phyloP scores from a whole-genome alignment of 495 filamentous ascomycete species.

The Daldinia caldariorum region DNA sequence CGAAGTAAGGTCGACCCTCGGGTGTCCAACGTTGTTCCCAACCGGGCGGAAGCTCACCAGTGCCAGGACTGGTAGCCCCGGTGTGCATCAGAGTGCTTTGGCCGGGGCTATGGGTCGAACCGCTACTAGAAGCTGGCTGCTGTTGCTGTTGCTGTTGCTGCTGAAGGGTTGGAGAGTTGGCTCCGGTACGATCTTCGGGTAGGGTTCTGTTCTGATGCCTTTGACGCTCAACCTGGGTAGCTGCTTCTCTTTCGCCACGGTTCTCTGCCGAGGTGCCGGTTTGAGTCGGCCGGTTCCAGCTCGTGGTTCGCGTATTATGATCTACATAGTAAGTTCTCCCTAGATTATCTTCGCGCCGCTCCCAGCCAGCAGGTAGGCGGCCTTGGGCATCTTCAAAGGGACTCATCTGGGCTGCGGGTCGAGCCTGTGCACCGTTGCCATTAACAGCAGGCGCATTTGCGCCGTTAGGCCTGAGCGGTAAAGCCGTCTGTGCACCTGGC shows the following conservation, averaged over 20 bases:
- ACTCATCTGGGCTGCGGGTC: conserved; percentile 72
- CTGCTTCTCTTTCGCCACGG: conserved; percentile 80
- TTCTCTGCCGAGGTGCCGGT: conserved; percentile 82
- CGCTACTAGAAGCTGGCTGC: conserved; percentile 41
- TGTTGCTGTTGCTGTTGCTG: conserved; percentile 62
- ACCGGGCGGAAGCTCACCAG: conserved; percentile 91
- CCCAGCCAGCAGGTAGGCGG: conserved; percentile 92
- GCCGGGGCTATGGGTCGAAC: conserved; percentile 58
- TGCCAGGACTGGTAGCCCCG: conserved; percentile 92
- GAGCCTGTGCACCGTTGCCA: conserved; percentile 44
- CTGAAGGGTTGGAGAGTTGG: conserved; percentile 87
- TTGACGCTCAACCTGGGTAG: conserved; percentile 89
- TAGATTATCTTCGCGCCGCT: conserved; percentile 93
- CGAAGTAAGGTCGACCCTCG: conserved; percentile 94
- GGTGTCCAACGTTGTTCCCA: conserved; percentile 98
- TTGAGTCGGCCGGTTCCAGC: conserved; percentile 89
- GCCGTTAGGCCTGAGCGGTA: conserved; percentile 54
- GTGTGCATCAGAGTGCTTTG: conserved; percentile 91
- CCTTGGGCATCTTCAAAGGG: conserved; percentile 96
- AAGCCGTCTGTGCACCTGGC: conserved; percentile 42
- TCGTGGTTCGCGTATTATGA: conserved; percentile 96
- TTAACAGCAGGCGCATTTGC: conserved; percentile 53
- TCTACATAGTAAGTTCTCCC: conserved; percentile 99
- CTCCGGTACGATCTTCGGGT: conserved; percentile 93
- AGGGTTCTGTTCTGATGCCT: conserved; percentile 95